Conservation (phyloP, 192 early-diverging fungal genomes). For the Backusella westeae region DNA sequence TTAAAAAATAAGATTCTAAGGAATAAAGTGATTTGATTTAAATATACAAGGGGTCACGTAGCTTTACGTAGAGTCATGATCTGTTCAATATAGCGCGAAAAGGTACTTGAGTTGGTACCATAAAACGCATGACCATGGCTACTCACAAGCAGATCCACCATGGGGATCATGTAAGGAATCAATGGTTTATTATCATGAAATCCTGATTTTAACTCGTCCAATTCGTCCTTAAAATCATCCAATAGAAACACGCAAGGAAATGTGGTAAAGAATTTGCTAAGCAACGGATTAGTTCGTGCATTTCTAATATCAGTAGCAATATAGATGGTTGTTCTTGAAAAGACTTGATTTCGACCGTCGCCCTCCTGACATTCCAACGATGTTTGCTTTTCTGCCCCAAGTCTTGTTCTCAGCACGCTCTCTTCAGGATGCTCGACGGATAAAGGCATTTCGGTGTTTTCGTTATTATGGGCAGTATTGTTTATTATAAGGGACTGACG, state of each 20-base stretch:
- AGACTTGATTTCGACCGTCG: slow-evolving; percentile 9
- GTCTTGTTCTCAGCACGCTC: not conserved
- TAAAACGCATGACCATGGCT: slow-evolving; percentile 50
- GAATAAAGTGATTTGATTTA: no score
- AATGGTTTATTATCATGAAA: slow-evolving; percentile 43
- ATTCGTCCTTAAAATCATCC: slow-evolving; percentile 44
- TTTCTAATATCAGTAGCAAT: slow-evolving; percentile 52
- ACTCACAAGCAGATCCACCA: slow-evolving; percentile 51
- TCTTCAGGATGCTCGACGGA: slow-evolving; percentile 22
- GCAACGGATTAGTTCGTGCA: slow-evolving; percentile 42
- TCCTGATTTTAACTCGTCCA: slow-evolving; percentile 25
- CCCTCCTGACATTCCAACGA: not conserved
- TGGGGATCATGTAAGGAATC: slow-evolving; percentile 46
- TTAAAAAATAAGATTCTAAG: no score
- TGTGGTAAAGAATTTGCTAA: slow-evolving; percentile 42
- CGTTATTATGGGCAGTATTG: not conserved
- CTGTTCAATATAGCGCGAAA: slow-evolving; percentile 42
- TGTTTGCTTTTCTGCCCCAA: not conserved
- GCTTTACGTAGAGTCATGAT: not conserved
- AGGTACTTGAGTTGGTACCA: slow-evolving; percentile 48
- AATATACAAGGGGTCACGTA: not conserved
- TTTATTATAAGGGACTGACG: not conserved
- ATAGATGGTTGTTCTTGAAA: slow-evolving; percentile 42
- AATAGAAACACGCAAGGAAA: slow-evolving; percentile 53
- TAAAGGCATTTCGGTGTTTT: slow-evolving; percentile 4